Conservation (phyloP, 805 yeast genomes). For the Hanseniaspora opuntiae region DNA sequence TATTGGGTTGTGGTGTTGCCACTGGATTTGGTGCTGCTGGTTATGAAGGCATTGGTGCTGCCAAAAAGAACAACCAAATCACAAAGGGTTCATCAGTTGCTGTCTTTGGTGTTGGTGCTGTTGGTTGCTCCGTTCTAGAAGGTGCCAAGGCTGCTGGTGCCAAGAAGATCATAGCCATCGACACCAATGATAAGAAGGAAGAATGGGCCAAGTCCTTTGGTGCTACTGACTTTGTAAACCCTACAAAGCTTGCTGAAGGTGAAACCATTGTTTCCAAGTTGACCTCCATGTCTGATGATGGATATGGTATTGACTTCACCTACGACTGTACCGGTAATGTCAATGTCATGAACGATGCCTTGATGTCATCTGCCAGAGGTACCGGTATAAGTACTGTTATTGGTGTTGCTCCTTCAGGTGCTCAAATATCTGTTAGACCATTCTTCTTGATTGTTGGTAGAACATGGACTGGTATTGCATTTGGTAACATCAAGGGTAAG, state of each 20-base stretch:
- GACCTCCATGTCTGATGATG: constrained; percentile 73
- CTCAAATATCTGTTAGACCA: constrained; percentile 93
- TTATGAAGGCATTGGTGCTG: constrained; percentile 51
- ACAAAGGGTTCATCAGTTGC: constrained; percentile 87
- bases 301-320: constrained; percentile 80
- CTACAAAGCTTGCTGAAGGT: constrained; percentile 57
- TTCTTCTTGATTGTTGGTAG: constrained; percentile 98
- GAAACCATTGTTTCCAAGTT: constrained; percentile 67
- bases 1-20: constrained; percentile 96
- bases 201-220: constrained; percentile 82
- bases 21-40: constrained; percentile 95
- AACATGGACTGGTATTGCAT: constrained; percentile 98
- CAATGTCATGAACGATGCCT: constrained; percentile 85
- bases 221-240: constrained; percentile 89
- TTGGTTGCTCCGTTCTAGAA: constrained; percentile 89
- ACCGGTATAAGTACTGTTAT: constrained; percentile 94
- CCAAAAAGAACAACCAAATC: constrained; percentile 82
- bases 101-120: constrained; percentile 95
- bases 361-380: constrained; percentile 96
- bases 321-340: constrained; percentile 98
- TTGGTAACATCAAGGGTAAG: constrained; percentile 97
- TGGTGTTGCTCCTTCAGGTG: constrained; percentile 98
- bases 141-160: constrained; percentile 84
- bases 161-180: constrained; percentile 68
- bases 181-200: constrained; percentile 71